Evolutionary conservation across 2,329 filamentous ascomycete genomes (phyloP).

Genomic region (Pyrenophora seminiperda): DNA sequence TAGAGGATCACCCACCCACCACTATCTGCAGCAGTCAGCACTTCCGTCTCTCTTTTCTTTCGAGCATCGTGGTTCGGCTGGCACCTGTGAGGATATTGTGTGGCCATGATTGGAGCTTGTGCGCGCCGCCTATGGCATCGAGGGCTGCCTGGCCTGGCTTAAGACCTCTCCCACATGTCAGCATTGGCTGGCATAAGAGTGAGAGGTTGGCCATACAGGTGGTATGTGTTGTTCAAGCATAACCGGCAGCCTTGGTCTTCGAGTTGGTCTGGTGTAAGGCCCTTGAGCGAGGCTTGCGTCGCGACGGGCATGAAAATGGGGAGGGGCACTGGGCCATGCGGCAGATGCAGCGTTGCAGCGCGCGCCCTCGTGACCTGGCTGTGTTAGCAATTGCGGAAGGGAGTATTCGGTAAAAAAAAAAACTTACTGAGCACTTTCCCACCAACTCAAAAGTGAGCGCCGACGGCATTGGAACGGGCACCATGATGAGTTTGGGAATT

Average conservation of each 20-base stretch:
- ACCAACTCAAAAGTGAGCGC: slow-evolving; percentile 47
- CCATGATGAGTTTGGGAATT: slow-evolving; percentile 29
- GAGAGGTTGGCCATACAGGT: slow-evolving; percentile 59
- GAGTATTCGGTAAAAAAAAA: background rate
- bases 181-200: slow-evolving; percentile 2
- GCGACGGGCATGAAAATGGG: slow-evolving; percentile 99
- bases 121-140: slow-evolving; percentile 86
- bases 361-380: slow-evolving; percentile 88
- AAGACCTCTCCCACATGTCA: slow-evolving; percentile 62
- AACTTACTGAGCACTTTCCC: slow-evolving; percentile 46
- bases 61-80: slow-evolving; percentile 5
- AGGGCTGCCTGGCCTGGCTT: slow-evolving; percentile 92
- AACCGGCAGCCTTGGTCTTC: slow-evolving; percentile 87
- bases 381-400: slow-evolving; percentile 5
- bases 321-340: slow-evolving; percentile 87
- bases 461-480: slow-evolving; percentile 42
- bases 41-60: background rate
- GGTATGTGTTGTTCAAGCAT: slow-evolving; percentile 98
- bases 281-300: slow-evolving; percentile 94
- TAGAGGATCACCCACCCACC: slow-evolving; percentile 49
- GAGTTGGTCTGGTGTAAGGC: slow-evolving; percentile 87
- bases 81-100: slow-evolving; percentile 85
- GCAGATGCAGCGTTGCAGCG: slow-evolving; percentile 83
- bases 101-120: slow-evolving; percentile 93
- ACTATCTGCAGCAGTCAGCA: slow-evolving; percentile 50